A percentile compares a stretch with the other conserved stretches of the same genome.
These are phyloP conservation scores for Brasenia schreberi DNA, from an alignment of 164 flowering plant species.

Conservation along the genomic window DNA sequence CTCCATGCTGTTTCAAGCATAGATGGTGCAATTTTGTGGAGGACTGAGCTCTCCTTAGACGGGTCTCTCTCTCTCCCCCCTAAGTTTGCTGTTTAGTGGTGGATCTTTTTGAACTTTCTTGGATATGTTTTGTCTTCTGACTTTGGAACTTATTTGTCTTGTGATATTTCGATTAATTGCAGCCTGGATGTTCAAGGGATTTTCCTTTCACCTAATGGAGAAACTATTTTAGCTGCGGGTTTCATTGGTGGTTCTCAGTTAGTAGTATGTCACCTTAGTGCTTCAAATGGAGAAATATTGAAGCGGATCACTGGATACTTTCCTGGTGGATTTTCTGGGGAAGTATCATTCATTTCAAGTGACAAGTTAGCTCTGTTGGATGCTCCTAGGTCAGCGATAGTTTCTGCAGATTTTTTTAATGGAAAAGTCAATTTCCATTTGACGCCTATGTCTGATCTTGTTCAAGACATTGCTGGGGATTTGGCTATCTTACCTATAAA, in stretches of 20 bases:
- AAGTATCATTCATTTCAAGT: slow-evolving; percentile 36
- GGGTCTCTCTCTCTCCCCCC: slow-evolving; percentile 29
- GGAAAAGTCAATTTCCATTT: slow-evolving; percentile 38
- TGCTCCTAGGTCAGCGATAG: slow-evolving; percentile 35
- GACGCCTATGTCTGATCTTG: slow-evolving; percentile 39
- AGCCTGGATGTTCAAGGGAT: slow-evolving; percentile 59
- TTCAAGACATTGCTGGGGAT: slow-evolving; percentile 34
- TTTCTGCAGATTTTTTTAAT: slow-evolving; percentile 30
- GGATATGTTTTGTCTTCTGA: neutral
- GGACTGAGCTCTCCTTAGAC: slow-evolving; percentile 41
- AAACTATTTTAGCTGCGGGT: slow-evolving; percentile 51
- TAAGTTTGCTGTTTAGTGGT: neutral
- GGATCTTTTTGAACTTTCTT: neutral
- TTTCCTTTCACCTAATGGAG: slow-evolving; percentile 44
- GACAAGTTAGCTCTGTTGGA: slow-evolving; percentile 55
- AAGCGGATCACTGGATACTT: slow-evolving; percentile 32
- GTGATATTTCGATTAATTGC: slow-evolving; percentile 15
- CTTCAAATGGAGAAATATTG: slow-evolving; percentile 60
- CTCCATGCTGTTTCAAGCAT: slow-evolving; percentile 80
- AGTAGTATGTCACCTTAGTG: slow-evolving; percentile 33
- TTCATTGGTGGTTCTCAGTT: slow-evolving; percentile 40
- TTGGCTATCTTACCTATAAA: slow-evolving; percentile 47
- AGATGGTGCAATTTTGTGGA: slow-evolving; percentile 85
- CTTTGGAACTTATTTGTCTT: neutral
- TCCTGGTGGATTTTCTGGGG: slow-evolving; percentile 63